A percentile compares a stretch with the other conserved stretches of the same genome.
These are phyloP conservation scores for Xylaria sp. DNA, from an alignment of 2,329 filamentous ascomycete species.

Conservation along the genomic window DNA sequence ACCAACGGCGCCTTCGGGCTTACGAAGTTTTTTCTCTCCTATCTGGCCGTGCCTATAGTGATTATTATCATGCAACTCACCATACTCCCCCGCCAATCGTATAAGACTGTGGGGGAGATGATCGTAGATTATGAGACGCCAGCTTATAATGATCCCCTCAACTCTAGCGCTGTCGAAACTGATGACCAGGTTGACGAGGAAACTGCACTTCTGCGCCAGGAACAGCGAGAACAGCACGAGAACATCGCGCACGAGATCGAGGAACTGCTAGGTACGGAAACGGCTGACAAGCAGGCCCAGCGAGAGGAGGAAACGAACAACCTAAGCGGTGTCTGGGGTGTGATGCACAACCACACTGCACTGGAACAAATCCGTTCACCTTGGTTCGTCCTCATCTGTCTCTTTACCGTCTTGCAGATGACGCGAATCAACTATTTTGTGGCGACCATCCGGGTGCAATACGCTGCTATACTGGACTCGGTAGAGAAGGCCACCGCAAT, in stretches of 20 bases:
- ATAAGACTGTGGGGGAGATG: constrained; percentile 87
- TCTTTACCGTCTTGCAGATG: constrained; percentile 83
- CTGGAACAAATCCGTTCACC: constrained; percentile 78
- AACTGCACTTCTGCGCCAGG: constrained; percentile 64
- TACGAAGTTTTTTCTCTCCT: constrained; percentile 76
- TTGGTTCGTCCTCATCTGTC: constrained; percentile 86
- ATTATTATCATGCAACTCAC: constrained; percentile 75
- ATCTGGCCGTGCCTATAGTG: constrained; percentile 75
- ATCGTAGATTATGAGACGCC: constrained; percentile 75
- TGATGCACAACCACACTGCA: constrained; percentile 79
- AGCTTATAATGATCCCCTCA: constrained; percentile 48
- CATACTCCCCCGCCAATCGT: constrained; percentile 79
- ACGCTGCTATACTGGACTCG: constrained; percentile 77
- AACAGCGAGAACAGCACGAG: constrained; percentile 69
- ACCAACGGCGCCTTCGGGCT: constrained; percentile 67
- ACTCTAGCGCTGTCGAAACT: constrained; percentile 46
- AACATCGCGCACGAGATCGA: constrained; percentile 77
- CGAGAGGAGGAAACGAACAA: constrained; percentile 76
- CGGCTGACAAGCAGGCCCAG: constrained; percentile 71
- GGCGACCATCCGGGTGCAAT: constrained; percentile 85
- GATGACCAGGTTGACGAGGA: constrained; percentile 70
- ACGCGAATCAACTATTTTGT: constrained; percentile 93
- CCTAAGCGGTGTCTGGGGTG: constrained; percentile 85
- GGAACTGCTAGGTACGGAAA: constrained; percentile 72
- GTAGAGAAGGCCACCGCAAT: constrained; percentile 71